Evolutionary conservation across 2,329 filamentous ascomycete species (phyloP), one percentile per base, ranked within the genome.

Genomic region (Trichoderma atrobrunneum): DNA sequence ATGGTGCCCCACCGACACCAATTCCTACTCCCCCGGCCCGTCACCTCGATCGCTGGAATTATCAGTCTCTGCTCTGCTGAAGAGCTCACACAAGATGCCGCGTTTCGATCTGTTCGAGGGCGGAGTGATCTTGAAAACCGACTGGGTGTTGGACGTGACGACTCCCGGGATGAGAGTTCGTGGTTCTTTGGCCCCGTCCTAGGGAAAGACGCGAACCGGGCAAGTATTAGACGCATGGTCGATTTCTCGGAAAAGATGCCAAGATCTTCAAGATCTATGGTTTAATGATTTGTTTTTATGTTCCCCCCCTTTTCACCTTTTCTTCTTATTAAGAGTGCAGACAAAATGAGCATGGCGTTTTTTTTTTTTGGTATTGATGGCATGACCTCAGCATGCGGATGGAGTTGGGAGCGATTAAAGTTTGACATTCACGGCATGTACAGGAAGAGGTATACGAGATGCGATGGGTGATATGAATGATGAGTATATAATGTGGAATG

Each of bases 21-120:
- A 51, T 89, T 90, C 75, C 84, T 90, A 56, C 87, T 97, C 1
- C 93, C 94, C 0, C 94, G 97, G 78, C 86, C 87, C 6, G 90
- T 93, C 54, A 88, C 87, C 73, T 93, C 88, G 61, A 85, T 97
- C 21, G 92, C 92, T 1, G 93, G 95, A 79, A 85, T 95, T 26
- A 87, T 97, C 76, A 91, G 90, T 78, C 95, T 95, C 79, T 85
- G 95, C 56, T 90, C 93, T 72, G 90, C 91, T 75, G 91, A 90
- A 57, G 91, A 91, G 28, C 84, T 97, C 21, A 84, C 93, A 2
- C 85, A 88, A 6, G 94, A 97, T 77, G 86, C 90, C 11, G 88
- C 92, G 0, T 95, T 98, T 79, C 87, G 90, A 65, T 87, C 90
- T 48, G 89, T 91, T 3, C 85, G 86, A 32, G 90, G 86, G n/a